Conservation (phyloP, 768 basidiomycete genomes). For the Suillus lakei region DNA sequence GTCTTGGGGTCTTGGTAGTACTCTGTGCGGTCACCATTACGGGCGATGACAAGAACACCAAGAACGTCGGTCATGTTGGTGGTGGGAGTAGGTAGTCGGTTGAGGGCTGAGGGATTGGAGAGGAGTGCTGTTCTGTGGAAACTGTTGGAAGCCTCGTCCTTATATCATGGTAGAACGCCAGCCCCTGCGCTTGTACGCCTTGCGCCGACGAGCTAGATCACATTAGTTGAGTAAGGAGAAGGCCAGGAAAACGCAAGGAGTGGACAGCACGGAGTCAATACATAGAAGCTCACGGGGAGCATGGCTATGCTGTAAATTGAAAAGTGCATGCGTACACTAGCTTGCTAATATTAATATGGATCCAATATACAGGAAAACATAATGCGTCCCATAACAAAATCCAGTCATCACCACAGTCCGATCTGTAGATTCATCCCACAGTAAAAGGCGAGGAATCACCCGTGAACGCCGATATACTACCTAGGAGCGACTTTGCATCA, state of each 20-base stretch:
- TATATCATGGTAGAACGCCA: constrained; percentile 1
- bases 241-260: constrained; percentile 6
- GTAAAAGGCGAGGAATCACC: constrained; percentile 68
- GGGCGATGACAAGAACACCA: constrained; percentile 77
- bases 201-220: background rate
- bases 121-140: constrained; percentile 16
- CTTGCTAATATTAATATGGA: background rate
- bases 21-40: constrained; percentile 76
- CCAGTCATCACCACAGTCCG: background rate
- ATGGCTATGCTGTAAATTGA: constrained; percentile 1
- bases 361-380: background rate
- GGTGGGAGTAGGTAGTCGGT: constrained; percentile 11
- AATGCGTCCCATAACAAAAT: background rate
- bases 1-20: constrained; percentile 75
- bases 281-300: background rate
- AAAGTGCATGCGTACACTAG: background rate
- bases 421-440: constrained; percentile 32
- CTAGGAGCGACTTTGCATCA: constrained; percentile 73
- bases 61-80: constrained; percentile 54
- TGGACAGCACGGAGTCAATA: background rate
- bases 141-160: background rate
- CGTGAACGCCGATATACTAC: constrained; percentile 64
- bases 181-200: background rate
- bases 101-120: constrained; percentile 11
- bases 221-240: constrained; percentile 3